Evolutionary conservation across 2,329 filamentous ascomycete species (phyloP).

Genomic region (Acarospora socialis): DNA sequence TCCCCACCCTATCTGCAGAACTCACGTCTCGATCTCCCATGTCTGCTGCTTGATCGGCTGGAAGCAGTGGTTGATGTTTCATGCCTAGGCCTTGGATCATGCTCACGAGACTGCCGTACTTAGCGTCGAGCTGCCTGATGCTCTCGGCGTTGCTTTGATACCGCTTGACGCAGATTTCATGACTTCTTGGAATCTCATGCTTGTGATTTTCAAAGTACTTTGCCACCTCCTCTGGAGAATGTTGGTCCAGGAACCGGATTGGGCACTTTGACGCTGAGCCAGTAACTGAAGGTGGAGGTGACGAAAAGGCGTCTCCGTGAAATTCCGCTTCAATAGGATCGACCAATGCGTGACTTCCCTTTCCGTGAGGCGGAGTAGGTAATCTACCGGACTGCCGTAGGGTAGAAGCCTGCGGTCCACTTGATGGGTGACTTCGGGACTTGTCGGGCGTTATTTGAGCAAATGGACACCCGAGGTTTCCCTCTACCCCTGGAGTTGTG

Average conservation of each 20-base stretch:
- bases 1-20: constrained; percentile 57
- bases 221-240: constrained; percentile 84
- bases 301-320: constrained; percentile 29
- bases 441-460: constrained; percentile 19
- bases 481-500: background rate
- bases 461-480: constrained; percentile 10
- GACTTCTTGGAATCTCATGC: constrained; percentile 83
- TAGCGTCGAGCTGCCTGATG: constrained; percentile 78
- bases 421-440: constrained; percentile 25
- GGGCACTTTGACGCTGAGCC: constrained; percentile 59
- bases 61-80: constrained; percentile 78
- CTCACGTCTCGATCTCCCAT: constrained; percentile 18
- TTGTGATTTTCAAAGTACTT: constrained; percentile 91
- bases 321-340: constrained; percentile 38
- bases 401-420: constrained; percentile 25
- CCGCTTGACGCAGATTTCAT: constrained; percentile 79
- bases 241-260: constrained; percentile 82
- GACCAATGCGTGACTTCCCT: constrained; percentile 46
- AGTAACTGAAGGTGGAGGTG: constrained; percentile 33
- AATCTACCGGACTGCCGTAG: constrained; percentile 10
- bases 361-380: constrained; percentile 14
- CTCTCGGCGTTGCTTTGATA: constrained; percentile 80
- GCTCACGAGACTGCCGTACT: constrained; percentile 80
- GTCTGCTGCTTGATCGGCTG: constrained; percentile 41
- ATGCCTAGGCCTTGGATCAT: constrained; percentile 87